Conservation (phyloP, 495 filamentous ascomycete genomes). For the Cenococcum geophilum region DNA sequence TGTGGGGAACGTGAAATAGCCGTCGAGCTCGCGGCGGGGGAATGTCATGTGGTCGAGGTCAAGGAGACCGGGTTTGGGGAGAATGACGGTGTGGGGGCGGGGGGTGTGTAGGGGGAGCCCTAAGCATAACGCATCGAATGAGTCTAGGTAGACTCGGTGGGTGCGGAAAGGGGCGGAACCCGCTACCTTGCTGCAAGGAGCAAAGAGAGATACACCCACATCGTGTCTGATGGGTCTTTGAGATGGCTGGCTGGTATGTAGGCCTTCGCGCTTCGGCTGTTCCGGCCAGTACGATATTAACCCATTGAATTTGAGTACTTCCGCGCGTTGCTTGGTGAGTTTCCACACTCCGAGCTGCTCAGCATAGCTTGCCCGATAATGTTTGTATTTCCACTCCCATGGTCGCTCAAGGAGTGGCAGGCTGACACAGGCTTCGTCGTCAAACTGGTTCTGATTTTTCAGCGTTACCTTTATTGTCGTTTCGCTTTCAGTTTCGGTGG, state of each 20-base stretch:
- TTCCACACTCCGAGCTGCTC: conserved; percentile 77
- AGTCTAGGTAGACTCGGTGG: no score
- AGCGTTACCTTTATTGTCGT: conserved; percentile 54
- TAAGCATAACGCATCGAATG: no score
- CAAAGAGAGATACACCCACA: not conserved
- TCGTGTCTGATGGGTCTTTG: not conserved
- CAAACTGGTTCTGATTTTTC: conserved; percentile 71
- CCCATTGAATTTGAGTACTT: conserved; percentile 78
- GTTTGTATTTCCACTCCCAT: conserved; percentile 53
- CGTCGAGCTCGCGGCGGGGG: no score
- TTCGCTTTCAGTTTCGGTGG: conserved; percentile 8
- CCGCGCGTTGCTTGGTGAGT: conserved; percentile 65
- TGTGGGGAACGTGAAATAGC: no score
- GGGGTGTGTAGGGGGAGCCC: no score
- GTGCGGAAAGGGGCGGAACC: no score
- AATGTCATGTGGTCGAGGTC: no score
- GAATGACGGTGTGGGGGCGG: no score
- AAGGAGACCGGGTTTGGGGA: no score
- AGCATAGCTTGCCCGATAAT: conserved; percentile 75
- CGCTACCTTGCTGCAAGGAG: no score
- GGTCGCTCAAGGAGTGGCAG: conserved; percentile 63
- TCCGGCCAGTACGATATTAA: conserved; percentile 37
- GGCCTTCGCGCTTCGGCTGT: not conserved
- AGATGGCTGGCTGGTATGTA: conserved; percentile 1
- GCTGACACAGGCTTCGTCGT: conserved; percentile 64